Percentiles rank a stretch among this genome's conserved stretches.
phyloP scores from a whole-genome alignment of 1,139 yeast species.

The Pichia sp. region DNA sequence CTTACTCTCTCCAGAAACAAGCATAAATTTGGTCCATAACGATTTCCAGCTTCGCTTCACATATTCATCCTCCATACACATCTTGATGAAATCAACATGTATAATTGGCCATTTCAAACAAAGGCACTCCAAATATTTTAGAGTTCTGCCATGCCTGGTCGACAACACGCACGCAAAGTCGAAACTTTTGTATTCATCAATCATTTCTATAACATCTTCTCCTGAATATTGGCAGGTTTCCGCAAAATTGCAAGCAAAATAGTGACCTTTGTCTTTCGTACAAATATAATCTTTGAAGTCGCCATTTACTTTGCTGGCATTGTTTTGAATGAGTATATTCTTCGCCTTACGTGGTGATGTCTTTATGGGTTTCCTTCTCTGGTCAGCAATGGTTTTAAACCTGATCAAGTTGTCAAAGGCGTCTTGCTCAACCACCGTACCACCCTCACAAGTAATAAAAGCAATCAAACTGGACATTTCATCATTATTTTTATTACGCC shows the following conservation, averaged over 20 bases:
- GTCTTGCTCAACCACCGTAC: conserved; percentile 7
- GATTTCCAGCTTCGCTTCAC: conserved; percentile 21
- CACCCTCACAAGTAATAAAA: conserved; percentile 11
- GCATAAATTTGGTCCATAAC: conserved; percentile 48
- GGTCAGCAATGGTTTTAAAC: not conserved
- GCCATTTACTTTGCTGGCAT: not conserved
- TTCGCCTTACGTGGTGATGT: conserved; percentile 8
- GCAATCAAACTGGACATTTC: conserved; percentile 3
- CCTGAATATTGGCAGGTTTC: conserved; percentile 18
- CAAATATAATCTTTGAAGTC: conserved; percentile 4
- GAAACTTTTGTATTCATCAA: conserved; percentile 14
- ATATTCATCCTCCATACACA: conserved; percentile 33
- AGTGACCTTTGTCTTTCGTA: conserved; percentile 41
- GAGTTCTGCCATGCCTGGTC: conserved; percentile 50
- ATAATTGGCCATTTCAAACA: conserved; percentile 88
- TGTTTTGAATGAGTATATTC: not conserved
- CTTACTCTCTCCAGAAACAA: conserved; percentile 65
- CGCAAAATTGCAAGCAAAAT: conserved; percentile 28
- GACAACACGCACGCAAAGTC: conserved; percentile 65
- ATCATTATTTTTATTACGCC: conserved; percentile 9
- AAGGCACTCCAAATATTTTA: conserved; percentile 77
- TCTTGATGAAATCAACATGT: conserved; percentile 52
- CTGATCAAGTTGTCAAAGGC: conserved; percentile 10
- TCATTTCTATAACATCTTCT: not conserved
- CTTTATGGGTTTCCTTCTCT: conserved; percentile 1